Conservation (phyloP, 352 stramenopile species). For the Thraustotheca clavata region DNA sequence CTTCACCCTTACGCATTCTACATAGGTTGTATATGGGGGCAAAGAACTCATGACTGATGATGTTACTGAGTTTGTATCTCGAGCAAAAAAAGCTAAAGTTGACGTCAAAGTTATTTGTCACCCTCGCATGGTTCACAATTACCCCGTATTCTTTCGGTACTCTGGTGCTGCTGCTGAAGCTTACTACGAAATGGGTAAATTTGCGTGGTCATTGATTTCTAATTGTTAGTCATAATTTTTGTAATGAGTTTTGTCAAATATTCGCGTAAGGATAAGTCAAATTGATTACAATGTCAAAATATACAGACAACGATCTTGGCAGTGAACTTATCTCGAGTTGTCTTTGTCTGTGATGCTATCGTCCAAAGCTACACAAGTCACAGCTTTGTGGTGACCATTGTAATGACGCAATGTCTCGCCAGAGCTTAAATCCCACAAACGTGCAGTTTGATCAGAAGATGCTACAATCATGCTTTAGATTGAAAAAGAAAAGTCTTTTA, state of each 20-base stretch:
- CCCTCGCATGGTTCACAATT: slow-evolving; percentile 7
- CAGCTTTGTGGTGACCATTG: slow-evolving; percentile 85
- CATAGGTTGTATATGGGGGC: slow-evolving; percentile 8
- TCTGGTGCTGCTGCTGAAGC: background rate
- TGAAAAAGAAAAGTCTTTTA: slow-evolving; percentile 2
- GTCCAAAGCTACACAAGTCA: slow-evolving; percentile 84
- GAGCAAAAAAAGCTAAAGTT: background rate
- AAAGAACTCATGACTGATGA: slow-evolving; percentile 18
- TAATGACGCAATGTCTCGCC: slow-evolving; percentile 84
- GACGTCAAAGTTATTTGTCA: slow-evolving; percentile 5
- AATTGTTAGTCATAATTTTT: no score
- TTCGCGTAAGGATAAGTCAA: no score
- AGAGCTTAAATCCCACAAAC: slow-evolving; percentile 95
- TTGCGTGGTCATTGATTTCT: no score
- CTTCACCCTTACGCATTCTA: background rate
- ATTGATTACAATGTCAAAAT: no score
- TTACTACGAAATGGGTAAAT: background rate
- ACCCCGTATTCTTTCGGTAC: background rate
- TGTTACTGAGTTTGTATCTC: slow-evolving; percentile 7
- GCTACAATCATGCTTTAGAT: slow-evolving; percentile 23
- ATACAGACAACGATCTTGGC: no score
- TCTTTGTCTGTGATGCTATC: slow-evolving; percentile 51
- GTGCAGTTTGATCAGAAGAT: slow-evolving; percentile 92
- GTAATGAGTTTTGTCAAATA: no score
- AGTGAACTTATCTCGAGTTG: no score